Conservation (phyloP, 495 filamentous ascomycete species). For the Daldinia decipiens region DNA sequence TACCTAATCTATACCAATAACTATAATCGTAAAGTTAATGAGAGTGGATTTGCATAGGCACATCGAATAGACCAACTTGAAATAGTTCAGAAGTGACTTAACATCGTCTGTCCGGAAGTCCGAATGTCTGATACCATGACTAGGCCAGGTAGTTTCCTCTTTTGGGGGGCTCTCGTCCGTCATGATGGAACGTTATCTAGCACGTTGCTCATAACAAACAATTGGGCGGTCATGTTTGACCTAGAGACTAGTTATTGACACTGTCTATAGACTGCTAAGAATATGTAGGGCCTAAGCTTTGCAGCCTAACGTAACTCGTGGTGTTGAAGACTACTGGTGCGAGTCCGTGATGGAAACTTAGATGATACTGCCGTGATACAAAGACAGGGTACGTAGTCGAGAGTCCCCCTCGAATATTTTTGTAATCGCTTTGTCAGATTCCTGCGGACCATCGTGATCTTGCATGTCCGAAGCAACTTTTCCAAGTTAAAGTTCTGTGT, state of each 20-base stretch:
- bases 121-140: conserved; percentile 8
- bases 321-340: conserved; percentile 23
- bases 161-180: conserved; percentile 12
- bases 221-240: conserved; percentile 11
- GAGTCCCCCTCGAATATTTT: conserved; percentile 17
- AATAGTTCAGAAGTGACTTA: conserved; percentile 4
- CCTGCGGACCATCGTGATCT: conserved; percentile 36
- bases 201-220: conserved; percentile 10
- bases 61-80: background rate
- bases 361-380: conserved; percentile 21
- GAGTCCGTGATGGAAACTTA: conserved; percentile 20
- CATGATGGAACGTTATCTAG: conserved; percentile 11
- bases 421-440: conserved; percentile 42
- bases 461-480: conserved; percentile 36
- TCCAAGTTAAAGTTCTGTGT: conserved; percentile 31
- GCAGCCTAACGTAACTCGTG: conserved; percentile 16
- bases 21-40: conserved; percentile 1
- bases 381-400: conserved; percentile 19
- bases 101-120: conserved; percentile 28
- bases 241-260: background rate
- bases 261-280: conserved; percentile 12
- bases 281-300: conserved; percentile 18
- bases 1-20: background rate
- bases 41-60: background rate
- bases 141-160: conserved; percentile 12